Evolutionary conservation across 2,329 filamentous ascomycete species (phyloP).

Genomic region (Fusarium annulatum): DNA sequence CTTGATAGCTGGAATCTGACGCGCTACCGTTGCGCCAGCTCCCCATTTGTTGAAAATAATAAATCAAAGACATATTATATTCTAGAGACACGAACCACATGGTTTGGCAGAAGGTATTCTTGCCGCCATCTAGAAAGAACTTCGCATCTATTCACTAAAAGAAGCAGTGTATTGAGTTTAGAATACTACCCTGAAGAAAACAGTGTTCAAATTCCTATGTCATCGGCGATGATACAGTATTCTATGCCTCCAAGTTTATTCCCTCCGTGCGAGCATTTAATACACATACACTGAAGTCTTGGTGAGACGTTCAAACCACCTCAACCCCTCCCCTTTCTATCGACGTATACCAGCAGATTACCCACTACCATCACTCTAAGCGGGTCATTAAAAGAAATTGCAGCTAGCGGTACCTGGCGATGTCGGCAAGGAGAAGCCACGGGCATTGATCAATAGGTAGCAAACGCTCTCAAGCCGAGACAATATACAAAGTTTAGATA

Average conservation of each 20-base stretch:
- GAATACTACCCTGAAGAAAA: neutral
- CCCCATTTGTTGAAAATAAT: neutral
- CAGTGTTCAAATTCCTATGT: neutral
- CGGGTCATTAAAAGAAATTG: conserved; percentile 36
- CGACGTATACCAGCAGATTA: conserved; percentile 15
- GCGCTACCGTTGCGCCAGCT: conserved; percentile 19
- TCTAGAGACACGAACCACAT: fast-evolving
- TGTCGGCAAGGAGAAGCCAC: conserved; percentile 14
- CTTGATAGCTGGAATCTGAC: conserved; percentile 17
- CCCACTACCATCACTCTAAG: conserved; percentile 23
- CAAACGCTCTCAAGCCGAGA: conserved; percentile 11
- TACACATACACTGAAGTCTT: conserved; percentile 42
- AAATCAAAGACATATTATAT: neutral
- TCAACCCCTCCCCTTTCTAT: conserved; percentile 32
- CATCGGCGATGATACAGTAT: neutral
- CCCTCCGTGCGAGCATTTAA: conserved; percentile 37
- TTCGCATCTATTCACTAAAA: neutral
- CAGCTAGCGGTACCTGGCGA: conserved; percentile 25
- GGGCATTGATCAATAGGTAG: conserved; percentile 15
- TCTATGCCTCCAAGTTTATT: conserved; percentile 26
- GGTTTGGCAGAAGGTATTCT: neutral
- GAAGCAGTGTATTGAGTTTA: neutral
- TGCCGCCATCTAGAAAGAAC: too few relatives aligned
- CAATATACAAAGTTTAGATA: conserved; percentile 69
- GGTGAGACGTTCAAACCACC: conserved; percentile 21